Evolutionary conservation across 2,329 filamentous ascomycete genomes (phyloP).

Genomic region (Balansia obtecta): DNA sequence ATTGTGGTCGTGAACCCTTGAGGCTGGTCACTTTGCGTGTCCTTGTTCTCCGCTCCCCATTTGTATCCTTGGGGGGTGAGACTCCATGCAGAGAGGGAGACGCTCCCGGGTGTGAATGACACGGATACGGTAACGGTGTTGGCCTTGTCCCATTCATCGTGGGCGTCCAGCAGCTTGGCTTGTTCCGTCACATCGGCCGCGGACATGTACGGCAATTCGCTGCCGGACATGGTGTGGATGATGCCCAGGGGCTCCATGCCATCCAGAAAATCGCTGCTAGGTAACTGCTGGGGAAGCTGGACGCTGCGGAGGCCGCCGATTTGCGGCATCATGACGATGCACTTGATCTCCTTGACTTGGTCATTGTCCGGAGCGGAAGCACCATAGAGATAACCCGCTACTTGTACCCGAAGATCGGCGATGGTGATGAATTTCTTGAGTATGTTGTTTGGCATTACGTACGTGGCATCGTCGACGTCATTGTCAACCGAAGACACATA

Average conservation of each 20-base stretch:
- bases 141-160: constrained; percentile 54
- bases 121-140: constrained; percentile 93
- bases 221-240: constrained; percentile 91
- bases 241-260: constrained; percentile 82
- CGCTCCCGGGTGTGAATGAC: constrained; percentile 90
- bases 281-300: constrained; percentile 78
- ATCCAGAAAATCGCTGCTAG: constrained; percentile 82
- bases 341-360: constrained; percentile 92
- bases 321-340: constrained; percentile 95
- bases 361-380: constrained; percentile 86
- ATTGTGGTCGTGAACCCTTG: constrained; percentile 85
- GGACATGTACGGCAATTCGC: constrained; percentile 93
- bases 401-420: constrained; percentile 88
- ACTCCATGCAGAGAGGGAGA: constrained; percentile 87
- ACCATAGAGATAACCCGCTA: constrained; percentile 91
- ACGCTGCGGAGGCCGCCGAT: constrained; percentile 88
- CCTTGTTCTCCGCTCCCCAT: constrained; percentile 95
- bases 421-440: constrained; percentile 97
- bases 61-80: constrained; percentile 87
- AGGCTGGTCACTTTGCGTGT: constrained; percentile 82
- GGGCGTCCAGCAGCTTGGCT: constrained; percentile 74
- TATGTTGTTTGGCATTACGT: constrained; percentile 98
- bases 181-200: constrained; percentile 91
- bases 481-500: constrained; percentile 96
- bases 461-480: constrained; percentile 81